Base-by-base conservation (phyloP, 768 basidiomycete species). In the Mycena rosella region DNA sequence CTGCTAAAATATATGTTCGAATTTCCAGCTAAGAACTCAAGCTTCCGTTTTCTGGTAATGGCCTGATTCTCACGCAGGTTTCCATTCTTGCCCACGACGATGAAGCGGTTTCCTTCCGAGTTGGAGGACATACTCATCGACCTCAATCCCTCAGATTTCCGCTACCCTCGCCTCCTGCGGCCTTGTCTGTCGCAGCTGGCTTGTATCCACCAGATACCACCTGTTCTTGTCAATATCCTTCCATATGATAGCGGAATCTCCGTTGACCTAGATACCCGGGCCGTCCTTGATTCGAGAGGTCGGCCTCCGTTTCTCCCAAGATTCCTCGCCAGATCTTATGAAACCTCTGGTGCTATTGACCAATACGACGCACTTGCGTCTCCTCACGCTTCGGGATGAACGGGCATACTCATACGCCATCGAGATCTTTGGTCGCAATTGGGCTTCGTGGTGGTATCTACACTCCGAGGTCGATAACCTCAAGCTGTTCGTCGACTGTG, bases 111-210 rank as follows among this genome's bases (percentile, higher is more conserved):
- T 22, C 65, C 73, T 9, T 47, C 71, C 29, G 73, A 74, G 67
- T 52, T 74, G 13, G 62, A 60, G 44, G 73, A 73, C 65, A 26
- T 36, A 11, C 22, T 72, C 48, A 66, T 73, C 57, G 73, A 74
- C 67, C 69, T 68, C 49, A 57, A 49, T 30, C 68, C 66, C 65
- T 56, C 68, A 11, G 69, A 74, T 59, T 14, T n/a, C 15, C 9
- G 22, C 40, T 5, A 57, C 69, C 4, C 72, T 74, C 10, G 63
- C 66, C 3, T 45, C 66, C 2, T 74, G 71, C 55, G 64, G 65
- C 8, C 72, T 74, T 40, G 69, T 73, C 44, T 74, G 73, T 32
- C 66, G 64, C 0, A 36, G 30, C 66, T 74, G 72, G 73, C 56
- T 65, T 9, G 67, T 64, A 7, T 47, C 69, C 27, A 63, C 60